These are phyloP conservation scores for Petrea volubilis DNA, from an alignment of 257 asterid species.

Conservation along the genomic window DNA sequence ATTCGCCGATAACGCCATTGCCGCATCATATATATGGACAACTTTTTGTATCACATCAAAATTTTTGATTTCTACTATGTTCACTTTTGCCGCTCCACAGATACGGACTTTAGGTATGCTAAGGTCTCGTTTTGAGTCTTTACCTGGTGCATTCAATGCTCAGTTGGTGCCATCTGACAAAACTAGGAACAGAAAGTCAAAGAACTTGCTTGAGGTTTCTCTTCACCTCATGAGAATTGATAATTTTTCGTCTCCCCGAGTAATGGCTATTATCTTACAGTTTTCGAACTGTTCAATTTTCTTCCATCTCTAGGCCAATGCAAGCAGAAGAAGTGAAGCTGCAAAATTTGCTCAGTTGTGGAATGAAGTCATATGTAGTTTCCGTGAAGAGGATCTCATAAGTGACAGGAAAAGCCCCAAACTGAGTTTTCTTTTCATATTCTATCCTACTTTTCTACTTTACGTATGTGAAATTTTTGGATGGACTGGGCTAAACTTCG, in stretches of 20 bases:
- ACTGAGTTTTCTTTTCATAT: slow-evolving; percentile 24
- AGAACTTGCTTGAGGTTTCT: slow-evolving; percentile 59
- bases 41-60: background rate
- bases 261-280: slow-evolving; percentile 17
- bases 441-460: background rate
- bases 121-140: slow-evolving; percentile 77
- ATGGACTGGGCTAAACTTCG: slow-evolving; percentile 24
- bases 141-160: slow-evolving; percentile 84
- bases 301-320: slow-evolving; percentile 45
- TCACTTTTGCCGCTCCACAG: slow-evolving; percentile 40
- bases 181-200: slow-evolving; percentile 57
- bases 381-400: slow-evolving; percentile 88
- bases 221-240: slow-evolving; percentile 23
- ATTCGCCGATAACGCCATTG: background rate
- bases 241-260: slow-evolving; percentile 15
- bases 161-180: slow-evolving; percentile 66
- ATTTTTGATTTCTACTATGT: slow-evolving; percentile 1
- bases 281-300: slow-evolving; percentile 8
- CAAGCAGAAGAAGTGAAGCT: slow-evolving; percentile 75
- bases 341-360: slow-evolving; percentile 85
- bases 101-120: slow-evolving; percentile 82
- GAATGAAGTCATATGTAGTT: slow-evolving; percentile 84
- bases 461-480: slow-evolving; percentile 5
- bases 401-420: slow-evolving; percentile 65
- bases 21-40: background rate